Evolutionary conservation across 257 asterid genomes (phyloP).

Genomic region (Gentiana macrophylla): DNA sequence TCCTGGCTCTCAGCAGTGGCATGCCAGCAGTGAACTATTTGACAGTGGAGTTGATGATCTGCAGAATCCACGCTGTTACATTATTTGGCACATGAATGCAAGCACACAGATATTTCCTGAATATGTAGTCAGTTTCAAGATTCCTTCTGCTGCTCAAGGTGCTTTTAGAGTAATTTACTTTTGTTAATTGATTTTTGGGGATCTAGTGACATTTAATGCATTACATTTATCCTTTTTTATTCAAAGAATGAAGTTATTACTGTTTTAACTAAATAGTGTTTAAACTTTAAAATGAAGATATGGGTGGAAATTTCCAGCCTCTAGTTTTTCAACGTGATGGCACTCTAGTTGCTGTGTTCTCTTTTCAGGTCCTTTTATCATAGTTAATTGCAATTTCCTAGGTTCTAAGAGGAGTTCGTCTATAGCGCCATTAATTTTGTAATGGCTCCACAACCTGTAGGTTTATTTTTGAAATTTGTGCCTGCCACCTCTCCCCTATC

Average conservation of each 20-base stretch:
- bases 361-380: no score
- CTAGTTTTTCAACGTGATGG: no score
- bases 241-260: neutral
- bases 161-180: no score
- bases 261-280: neutral
- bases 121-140: conserved; percentile 18
- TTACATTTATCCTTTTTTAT: neutral
- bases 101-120: conserved; percentile 22
- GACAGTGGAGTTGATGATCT: conserved; percentile 25
- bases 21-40: conserved; percentile 15
- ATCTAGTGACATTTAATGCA: neutral
- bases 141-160: conserved; percentile 9
- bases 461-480: no score
- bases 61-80: conserved; percentile 14
- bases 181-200: neutral
- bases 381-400: no score
- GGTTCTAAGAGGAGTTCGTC: no score
- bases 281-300: neutral
- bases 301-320: no score
- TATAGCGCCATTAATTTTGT: no score
- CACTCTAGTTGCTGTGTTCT: no score
- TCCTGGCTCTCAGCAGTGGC: conserved; percentile 17
- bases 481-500: no score
- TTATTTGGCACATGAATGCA: conserved; percentile 18
- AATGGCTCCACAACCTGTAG: no score